Evolutionary conservation across 208 protist species (phyloP).

Genomic region (Trypanosoma scelopori): DNA sequence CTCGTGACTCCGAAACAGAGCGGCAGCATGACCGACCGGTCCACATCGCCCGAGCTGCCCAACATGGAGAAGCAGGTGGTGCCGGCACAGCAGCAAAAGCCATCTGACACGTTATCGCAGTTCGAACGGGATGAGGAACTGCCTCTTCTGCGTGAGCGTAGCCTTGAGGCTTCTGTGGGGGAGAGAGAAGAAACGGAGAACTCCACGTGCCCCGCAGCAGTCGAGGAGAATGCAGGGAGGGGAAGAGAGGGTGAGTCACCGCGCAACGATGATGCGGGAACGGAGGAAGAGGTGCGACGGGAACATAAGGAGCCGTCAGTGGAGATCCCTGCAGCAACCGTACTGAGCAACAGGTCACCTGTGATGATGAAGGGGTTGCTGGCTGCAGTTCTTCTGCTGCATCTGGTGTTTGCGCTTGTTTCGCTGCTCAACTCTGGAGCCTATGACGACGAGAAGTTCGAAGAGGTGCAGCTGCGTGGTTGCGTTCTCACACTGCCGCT

Average conservation of each 20-base stretch:
- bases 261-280: neutral
- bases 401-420: constrained; percentile 24
- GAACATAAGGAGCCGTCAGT: neutral
- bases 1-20: neutral
- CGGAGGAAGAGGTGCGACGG: neutral
- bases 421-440: constrained; percentile 25
- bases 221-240: too few species aligned
- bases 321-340: constrained; percentile 3
- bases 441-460: constrained; percentile 22
- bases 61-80: neutral
- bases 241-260: neutral
- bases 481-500: constrained; percentile 51
- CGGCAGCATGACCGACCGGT: neutral
- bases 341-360: constrained; percentile 5
- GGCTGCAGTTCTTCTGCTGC: constrained; percentile 8
- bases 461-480: constrained; percentile 25
- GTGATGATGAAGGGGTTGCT: constrained; percentile 6
- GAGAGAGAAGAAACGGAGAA: too few species aligned
- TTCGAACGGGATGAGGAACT: too few species aligned
- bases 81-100: too few species aligned
- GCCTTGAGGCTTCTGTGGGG: too few species aligned
- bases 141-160: too few species aligned
- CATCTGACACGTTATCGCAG: too few species aligned
- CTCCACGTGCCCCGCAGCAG: too few species aligned
- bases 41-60: neutral